These are phyloP conservation scores for Carex parvula DNA, from an alignment of 176 grass and related monocot genomes.

Conservation along the genomic window DNA sequence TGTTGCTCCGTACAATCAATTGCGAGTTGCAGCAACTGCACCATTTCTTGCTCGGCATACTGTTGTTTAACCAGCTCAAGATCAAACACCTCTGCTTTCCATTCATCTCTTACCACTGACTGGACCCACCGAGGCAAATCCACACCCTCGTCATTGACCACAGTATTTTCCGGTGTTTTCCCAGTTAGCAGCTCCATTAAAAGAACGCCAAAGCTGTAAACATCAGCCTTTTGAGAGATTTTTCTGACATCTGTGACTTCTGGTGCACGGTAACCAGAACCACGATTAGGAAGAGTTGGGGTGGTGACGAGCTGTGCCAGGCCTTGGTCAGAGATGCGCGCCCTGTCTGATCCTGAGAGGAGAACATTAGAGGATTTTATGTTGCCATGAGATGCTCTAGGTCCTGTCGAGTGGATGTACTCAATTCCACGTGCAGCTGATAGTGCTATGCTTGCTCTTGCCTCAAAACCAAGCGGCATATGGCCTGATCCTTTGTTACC, in stretches of 20 bases:
- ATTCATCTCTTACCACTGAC: slow-evolving; percentile 70
- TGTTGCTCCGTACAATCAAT: slow-evolving; percentile 65
- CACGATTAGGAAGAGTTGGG: slow-evolving; percentile 16
- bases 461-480: slow-evolving; percentile 38
- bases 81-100: slow-evolving; percentile 87
- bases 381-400: slow-evolving; percentile 48
- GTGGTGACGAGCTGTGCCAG: slow-evolving; percentile 41
- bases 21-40: slow-evolving; percentile 63
- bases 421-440: slow-evolving; percentile 65
- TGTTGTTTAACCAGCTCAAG: slow-evolving; percentile 26
- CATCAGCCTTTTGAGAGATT: slow-evolving; percentile 63
- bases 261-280: slow-evolving; percentile 53
- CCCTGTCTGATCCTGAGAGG: slow-evolving; percentile 25
- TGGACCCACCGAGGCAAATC: slow-evolving; percentile 77
- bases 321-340: slow-evolving; percentile 50
- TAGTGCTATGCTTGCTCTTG: slow-evolving; percentile 50
- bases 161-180: slow-evolving; percentile 32
- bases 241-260: slow-evolving; percentile 46
- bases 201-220: slow-evolving; percentile 84
- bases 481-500: slow-evolving; percentile 35
- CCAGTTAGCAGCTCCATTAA: slow-evolving; percentile 74
- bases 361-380: slow-evolving; percentile 75
- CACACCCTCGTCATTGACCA: slow-evolving; percentile 37
- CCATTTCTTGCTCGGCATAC: slow-evolving; percentile 50
- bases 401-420: slow-evolving; percentile 51